Base-by-base conservation (phyloP, 805 yeast genomes). In the Wickerhamiella domercqiae region DNA sequence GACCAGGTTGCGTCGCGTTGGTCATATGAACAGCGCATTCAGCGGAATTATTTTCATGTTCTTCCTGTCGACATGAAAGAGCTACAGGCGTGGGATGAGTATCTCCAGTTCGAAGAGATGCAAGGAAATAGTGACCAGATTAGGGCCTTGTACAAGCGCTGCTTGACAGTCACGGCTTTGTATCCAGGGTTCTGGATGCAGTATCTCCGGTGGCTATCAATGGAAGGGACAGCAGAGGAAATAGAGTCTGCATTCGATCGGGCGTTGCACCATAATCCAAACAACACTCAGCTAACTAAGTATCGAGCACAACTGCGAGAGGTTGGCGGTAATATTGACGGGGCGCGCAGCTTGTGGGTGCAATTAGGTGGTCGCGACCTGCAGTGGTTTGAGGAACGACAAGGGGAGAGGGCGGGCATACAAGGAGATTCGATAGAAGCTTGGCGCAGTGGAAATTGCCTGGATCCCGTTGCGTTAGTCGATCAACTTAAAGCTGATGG, bases 21-120 rank as follows among this genome's bases (percentile, higher is more conserved):
- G 97, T 61, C 63, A 2, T 82, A 52, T 54, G 98, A 87, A 57
- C 67, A 79, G 3, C 60, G 64, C 21, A 61, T 87, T 13, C 62
- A 67, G n/a, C 64, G 71, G 32, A 64, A 65, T 21, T 71, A 68
- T 25, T 84, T 81, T 52, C 71, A 71, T 31, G 52, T 78, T 5
- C 51, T 55, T 0, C 66, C 67, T 2, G 51, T 77, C 0, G 59
- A 67, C 0, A 47, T 52, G 2, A 68, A 65, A 4, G 73, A 69
- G 21, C 47, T 67, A 2, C 47, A 51, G 0, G 63, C 62, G 32
- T 87, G 96, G 94, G 49, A 60, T 1, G 54, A 57, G 2, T 87
- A 87, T 53, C 52, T 84, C 11, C 66, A 68, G 24, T 71, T 62
- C 50, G 77, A 73, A 37, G 67, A 70, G 17, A 32, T 44, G 2